Evolutionary conservation across 2,329 filamentous ascomycete genomes (phyloP).

Genomic region (Calonectria pauciramosa): DNA sequence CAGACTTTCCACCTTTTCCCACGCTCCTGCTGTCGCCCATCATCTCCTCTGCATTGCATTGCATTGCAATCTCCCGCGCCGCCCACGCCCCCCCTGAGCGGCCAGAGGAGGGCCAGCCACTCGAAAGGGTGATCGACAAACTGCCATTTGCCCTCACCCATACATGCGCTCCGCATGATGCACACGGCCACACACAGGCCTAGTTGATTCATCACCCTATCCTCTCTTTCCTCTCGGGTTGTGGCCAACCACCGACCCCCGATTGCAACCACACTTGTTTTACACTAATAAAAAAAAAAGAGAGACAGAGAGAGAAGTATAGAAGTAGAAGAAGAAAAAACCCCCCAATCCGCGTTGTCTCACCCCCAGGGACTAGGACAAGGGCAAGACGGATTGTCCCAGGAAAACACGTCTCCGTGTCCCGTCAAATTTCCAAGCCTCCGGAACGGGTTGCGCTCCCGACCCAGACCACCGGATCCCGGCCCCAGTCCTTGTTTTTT

Average conservation of each 20-base stretch:
- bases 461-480: conserved; percentile 45
- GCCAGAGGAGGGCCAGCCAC: neutral
- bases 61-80: conserved; percentile 20
- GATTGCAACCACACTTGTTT: conserved; percentile 5
- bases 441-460: conserved; percentile 38
- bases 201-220: neutral
- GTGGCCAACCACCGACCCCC: neutral
- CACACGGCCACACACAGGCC: neutral
- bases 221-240: neutral
- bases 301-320: neutral
- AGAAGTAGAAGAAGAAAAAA: neutral
- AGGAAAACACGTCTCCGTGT: conserved; percentile 6
- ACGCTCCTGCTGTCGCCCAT: neutral
- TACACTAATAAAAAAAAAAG: neutral
- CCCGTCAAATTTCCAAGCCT: conserved; percentile 34
- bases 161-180: neutral
- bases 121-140: conserved; percentile 15
- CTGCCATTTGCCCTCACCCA: neutral
- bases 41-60: conserved; percentile 20
- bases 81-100: neutral
- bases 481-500: conserved; percentile 37
- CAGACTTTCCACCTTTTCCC: conserved; percentile 7
- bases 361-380: neutral
- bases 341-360: neutral
- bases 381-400: neutral